Conservation (phyloP, 2,329 filamentous ascomycete species). For the Allantophomopsis cytisporea region DNA sequence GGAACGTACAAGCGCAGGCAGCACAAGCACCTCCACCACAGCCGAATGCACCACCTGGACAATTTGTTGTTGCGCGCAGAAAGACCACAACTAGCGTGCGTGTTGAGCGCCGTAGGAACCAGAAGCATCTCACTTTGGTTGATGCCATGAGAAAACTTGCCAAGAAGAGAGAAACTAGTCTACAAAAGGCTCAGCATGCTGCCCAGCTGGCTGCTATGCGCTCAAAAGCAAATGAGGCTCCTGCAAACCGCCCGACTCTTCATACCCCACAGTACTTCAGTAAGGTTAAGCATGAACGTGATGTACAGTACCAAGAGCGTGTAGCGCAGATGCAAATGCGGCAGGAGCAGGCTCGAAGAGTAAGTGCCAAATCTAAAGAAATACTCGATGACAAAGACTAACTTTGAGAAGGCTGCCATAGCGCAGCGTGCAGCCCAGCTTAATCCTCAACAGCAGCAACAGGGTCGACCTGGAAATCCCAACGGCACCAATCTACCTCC, state of each 20-base stretch:
- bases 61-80: conserved; percentile 39
- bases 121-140: conserved; percentile 76
- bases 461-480: conserved; percentile 2
- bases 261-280: conserved; percentile 83
- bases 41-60: conserved; percentile 27
- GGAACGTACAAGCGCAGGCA: conserved; percentile 26
- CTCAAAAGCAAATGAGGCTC: conserved; percentile 55
- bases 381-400: conserved; percentile 1
- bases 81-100: conserved; percentile 67
- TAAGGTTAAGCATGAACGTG: conserved; percentile 74
- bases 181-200: conserved; percentile 79
- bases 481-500: conserved; percentile 8
- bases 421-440: background rate
- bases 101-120: conserved; percentile 76
- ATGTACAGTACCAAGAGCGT: conserved; percentile 51
- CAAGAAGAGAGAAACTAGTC: conserved; percentile 77
- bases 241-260: conserved; percentile 39
- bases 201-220: conserved; percentile 65
- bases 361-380: conserved; percentile 21
- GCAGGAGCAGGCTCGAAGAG: conserved; percentile 33
- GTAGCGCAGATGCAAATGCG: conserved; percentile 30
- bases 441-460: conserved; percentile 1
- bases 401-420: background rate
- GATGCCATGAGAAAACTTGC: conserved; percentile 93
- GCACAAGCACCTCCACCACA: conserved; percentile 15